These are phyloP conservation scores for Trichocladium antarcticum DNA, from an alignment of 495 filamentous ascomycete genomes.

Conservation along the genomic window DNA sequence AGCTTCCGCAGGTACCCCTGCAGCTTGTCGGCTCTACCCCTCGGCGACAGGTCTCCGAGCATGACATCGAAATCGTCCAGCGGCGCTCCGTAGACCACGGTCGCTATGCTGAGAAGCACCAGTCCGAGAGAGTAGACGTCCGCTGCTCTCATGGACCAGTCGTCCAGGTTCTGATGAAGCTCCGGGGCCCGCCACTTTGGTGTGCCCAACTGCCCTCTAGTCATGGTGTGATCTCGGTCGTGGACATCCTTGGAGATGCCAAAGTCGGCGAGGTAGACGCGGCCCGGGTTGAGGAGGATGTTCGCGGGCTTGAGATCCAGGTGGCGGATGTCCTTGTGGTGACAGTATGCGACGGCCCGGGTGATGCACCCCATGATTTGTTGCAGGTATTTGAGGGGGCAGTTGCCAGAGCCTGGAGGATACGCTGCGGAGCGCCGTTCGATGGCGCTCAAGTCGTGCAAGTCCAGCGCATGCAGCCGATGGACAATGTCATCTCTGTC, in stretches of 20 bases:
- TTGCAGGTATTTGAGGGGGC: constrained; percentile 25
- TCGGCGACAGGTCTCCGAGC: constrained; percentile 18
- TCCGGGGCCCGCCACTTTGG: constrained; percentile 32
- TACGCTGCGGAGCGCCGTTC: not conserved
- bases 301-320: constrained; percentile 36
- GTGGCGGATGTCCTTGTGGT: constrained; percentile 31
- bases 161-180: constrained; percentile 16
- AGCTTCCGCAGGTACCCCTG: constrained; percentile 19
- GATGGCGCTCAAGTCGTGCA: constrained; percentile 20
- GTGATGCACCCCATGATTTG: constrained; percentile 31
- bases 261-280: constrained; percentile 36
- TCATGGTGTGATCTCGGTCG: constrained; percentile 27
- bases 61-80: constrained; percentile 30
- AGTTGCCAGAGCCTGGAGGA: constrained; percentile 2
- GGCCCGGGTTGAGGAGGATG: constrained; percentile 29
- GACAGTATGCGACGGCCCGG: constrained; percentile 32
- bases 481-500: constrained; percentile 26
- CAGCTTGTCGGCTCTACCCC: constrained; percentile 20
- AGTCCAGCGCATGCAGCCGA: constrained; percentile 23
- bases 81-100: constrained; percentile 21
- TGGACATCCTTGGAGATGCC: constrained; percentile 32
- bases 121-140: constrained; percentile 32
- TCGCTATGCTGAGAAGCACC: constrained; percentile 27
- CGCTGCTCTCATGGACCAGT: constrained; percentile 29
- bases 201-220: constrained; percentile 24